These are phyloP conservation scores for Borealophlyctis nickersoniae DNA, from an alignment of 192 early-diverging fungal species.

Conservation along the genomic window DNA sequence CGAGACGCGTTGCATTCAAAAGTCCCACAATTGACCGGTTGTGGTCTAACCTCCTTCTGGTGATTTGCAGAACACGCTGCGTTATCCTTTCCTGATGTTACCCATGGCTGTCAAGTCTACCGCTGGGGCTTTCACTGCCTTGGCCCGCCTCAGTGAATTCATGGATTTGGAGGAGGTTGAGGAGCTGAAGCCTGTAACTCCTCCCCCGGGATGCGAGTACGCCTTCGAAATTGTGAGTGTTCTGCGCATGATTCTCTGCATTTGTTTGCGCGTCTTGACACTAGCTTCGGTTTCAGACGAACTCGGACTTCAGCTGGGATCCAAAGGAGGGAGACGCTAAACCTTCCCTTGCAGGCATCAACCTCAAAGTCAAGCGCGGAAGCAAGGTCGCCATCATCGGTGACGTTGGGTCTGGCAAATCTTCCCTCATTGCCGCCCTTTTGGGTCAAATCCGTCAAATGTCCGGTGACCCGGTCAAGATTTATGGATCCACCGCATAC, in stretches of 20 bases:
- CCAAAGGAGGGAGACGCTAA: conserved; percentile 38
- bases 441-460: conserved; percentile 61
- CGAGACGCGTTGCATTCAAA: too few species aligned
- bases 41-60: too few species aligned
- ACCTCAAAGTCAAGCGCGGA: conserved; percentile 46
- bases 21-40: too few species aligned
- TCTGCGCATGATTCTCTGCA: too few species aligned
- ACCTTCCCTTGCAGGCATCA: conserved; percentile 45
- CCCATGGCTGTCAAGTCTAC: conserved; percentile 59
- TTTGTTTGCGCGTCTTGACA: too few species aligned
- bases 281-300: too few species aligned
- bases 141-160: conserved; percentile 52
- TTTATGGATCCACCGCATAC: conserved; percentile 60
- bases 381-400: conserved; percentile 61
- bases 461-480: conserved; percentile 35
- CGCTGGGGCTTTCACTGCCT: conserved; percentile 49
- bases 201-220: conserved; percentile 32
- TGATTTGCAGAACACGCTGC: conserved; percentile 70
- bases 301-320: conserved; percentile 58
- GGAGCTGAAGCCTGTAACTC: conserved; percentile 2
- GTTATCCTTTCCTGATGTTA: conserved; percentile 69
- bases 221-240: conserved; percentile 33
- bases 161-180: conserved; percentile 52
- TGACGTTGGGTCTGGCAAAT: conserved; percentile 69
- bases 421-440: conserved; percentile 63